Base-by-base conservation (phyloP, 129 eudicot species). In the Centella asiatica region DNA sequence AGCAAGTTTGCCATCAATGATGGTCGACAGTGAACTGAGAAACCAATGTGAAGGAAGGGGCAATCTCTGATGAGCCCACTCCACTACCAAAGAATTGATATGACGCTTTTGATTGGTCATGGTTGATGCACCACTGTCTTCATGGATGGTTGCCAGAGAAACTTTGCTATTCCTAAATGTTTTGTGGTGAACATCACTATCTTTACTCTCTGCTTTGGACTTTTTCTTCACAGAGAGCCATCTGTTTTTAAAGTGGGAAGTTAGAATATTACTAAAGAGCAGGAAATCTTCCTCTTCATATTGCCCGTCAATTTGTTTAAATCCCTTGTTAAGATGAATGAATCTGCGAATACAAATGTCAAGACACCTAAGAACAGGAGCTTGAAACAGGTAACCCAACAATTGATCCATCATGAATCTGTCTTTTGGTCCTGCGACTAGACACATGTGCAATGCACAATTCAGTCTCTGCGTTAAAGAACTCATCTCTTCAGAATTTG, bases 31-130 rank as follows among this genome's bases (percentile, higher is more conserved):
- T 32, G 96, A 81, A 71, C 96, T 92, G 46, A 92, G 92, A 66
- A 87, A 78, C 99, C 99, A 92, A 65, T 87, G 86, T 53, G 54
- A 57, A 31, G 95, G 96, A 74, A 87, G 96, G 54, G 90, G 99
- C 69, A 84, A 72, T 61, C 92, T 79, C 64, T 92, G 99, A 59
- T 76, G 82, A 37, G 96, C 99, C 96, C 95, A 92, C 72, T 92
- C 95, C n/a, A 61, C 64, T 39, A 67, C 75, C 79, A 84, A 68
- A 57, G 84, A 76, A 69, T 68, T 70, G 29, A 56, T 31, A 23
- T 51, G 29, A 32, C 49, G 60, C 39, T 40, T 69, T 28, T 60
- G 71, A 24, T 56, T 44, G 20, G 42, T 34, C 8, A 20, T 7
- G 47, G 1, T 52, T 42, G 81, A 31, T 18, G 74, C 44, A 54